Base-by-base conservation (phyloP, 768 basidiomycete species). In the Podaxis rugospora region DNA sequence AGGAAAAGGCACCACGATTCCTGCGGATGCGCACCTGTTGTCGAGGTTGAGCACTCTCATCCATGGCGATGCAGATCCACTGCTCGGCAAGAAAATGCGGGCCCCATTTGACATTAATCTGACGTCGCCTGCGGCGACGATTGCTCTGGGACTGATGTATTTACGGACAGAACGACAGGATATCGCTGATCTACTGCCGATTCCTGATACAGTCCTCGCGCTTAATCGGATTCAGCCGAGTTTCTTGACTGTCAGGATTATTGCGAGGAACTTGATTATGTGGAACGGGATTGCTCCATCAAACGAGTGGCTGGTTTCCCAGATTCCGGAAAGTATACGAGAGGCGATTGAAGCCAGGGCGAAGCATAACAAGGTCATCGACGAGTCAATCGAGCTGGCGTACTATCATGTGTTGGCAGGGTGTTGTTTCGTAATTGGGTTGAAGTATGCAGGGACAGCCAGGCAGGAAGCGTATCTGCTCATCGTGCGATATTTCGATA, bases 381-480 rank as follows among this genome's bases (percentile, higher is more conserved):
- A 90, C 58, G 87, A 91, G 60, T 83, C 89, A 13, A 81, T 88
- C 64, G 94, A 98, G 68, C 72, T 97, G 57, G 96, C 95, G 0
- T 92, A 95, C 72, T 92, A 91, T 74, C 90, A 96, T 69, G 90
- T 98, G 62, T 74, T 96, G 36, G 88, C 95, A 1, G 96, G 93
- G 2, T 89, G 88, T 59, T 98, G 95, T 73, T 95, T 98, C 64
- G 92, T 86, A 1, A 82, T 98, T 40, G 95, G 89, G 9, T 76
- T 99, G 62, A 98, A 96, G 71, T 97, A 87, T 66, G 96, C 96
- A 3, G 96, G 97, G 4, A 96, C 94, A 1, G 95, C 95, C 0
- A 81, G 90, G 18, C 90, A 94, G 61, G 88, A 94, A 65, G 96
- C 95, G 1, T 93, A 97, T 69, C 76, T 83, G 49, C 81, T 92